Evolutionary conservation across 306 rosid genomes (phyloP), one percentile per base, ranked within the genome.

Genomic region (Acacia acuminata): DNA sequence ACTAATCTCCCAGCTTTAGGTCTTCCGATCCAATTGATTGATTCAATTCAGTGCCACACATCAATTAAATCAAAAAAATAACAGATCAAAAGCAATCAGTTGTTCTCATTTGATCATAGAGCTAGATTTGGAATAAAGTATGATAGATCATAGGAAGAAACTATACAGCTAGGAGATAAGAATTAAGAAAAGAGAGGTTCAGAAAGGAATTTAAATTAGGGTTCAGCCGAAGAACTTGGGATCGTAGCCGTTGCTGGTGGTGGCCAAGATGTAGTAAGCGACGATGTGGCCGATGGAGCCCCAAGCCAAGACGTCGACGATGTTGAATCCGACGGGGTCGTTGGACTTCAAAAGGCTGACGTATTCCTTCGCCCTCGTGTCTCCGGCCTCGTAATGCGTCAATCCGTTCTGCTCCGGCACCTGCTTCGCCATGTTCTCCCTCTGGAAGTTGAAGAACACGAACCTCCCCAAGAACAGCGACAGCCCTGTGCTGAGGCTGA

Each of bases 371-470:
- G 99, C 98, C 32, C 99, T 89, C 19, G 85, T 80, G 77, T 96
- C 99, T 3, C 99, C 99, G 0, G 99, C 98, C 83, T 96, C 99
- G 68, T 91, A 96, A 79, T 96, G 98, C 48, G 93, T 88, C 73
- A 92, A 2, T 7, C 99, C 99, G 20, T 96, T 96, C 85, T 96
- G 99, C 89, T 90, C 98, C 22, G 99, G 99, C 71, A 96, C 99
- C 79, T 96, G 99, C 32, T 96, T 96, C n/a, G 97, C 93, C 75
- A 94, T 94, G 72, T 96, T 96, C 83, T 94, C 98, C 74, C 99
- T 93, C 87, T 96, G 99, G 86, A 96, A 96, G 86, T 92, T 96
- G 97, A 94, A 96, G 90, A 96, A 96, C 22, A 96, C 99, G 72
- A 96, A 96, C 88, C 99, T 90, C 7, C 99, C 99, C 60, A 94